Base-by-base conservation (phyloP, 306 rosid species). In the Ceratonia siliqua region DNA sequence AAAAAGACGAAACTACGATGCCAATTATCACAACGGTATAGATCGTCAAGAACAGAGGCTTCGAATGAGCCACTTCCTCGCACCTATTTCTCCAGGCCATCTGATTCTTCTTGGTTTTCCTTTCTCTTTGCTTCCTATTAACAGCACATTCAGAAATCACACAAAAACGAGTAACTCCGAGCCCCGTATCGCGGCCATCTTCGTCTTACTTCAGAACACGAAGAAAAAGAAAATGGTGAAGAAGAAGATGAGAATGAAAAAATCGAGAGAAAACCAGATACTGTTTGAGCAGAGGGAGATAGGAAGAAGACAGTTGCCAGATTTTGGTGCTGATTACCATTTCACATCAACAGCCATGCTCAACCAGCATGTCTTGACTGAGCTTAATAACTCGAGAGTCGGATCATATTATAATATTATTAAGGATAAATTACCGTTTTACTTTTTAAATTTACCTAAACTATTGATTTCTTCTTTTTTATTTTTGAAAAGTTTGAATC, bases 1-100 rank as follows among this genome's bases (percentile, higher is more conserved):
- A 89, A 52, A 87, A 77, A 12, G 97, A 82, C 1, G 97, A 87
- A 69, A 91, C 73, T 12, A 89, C 77, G 73, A 91, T 76, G 58
- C 92, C 97, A 48, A 85, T 66, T 20, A 89, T 43, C 15, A 91
- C 87, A 36, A 84, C 75, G 13, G 87, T 80, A 77, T 89, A 91
- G 77, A 91, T 82, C 56, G 92, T 85, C 36, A 89, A 73, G 78
- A 91, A 91, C 49, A 91, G 80, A 70, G 95, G 97, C 79, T 72
- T 87, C 7, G 95, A 83, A 70, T 89, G 81, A 28, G 73, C 70
- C 41, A 87, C 84, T 12, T 89, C 91, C 12, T 89, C 85, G 15
- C 82, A 77, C 74, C 82, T 70, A 50, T 64, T 77, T 30, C 62
- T 46, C 87, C 78, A 80, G 28, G 74, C 87, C 85, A 86, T 80